A percentile compares a stretch with the other conserved stretches of the same genome.
These are phyloP conservation scores for Neurospora sp. DNA, from an alignment of 2,329 filamentous ascomycete species.

Conservation along the genomic window DNA sequence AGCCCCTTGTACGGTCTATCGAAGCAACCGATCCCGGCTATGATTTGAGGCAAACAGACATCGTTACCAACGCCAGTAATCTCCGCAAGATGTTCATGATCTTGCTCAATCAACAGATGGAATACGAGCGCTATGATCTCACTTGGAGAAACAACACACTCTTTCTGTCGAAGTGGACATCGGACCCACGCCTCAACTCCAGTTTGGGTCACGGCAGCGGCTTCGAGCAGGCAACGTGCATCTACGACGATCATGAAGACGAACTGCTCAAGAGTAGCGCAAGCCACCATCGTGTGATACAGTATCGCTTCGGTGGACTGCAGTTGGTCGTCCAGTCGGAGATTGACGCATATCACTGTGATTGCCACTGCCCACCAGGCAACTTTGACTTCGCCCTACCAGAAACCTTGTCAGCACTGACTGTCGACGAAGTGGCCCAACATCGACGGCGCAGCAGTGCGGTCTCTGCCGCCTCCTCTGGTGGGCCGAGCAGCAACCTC, in stretches of 20 bases:
- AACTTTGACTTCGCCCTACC: neutral
- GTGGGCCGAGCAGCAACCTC: neutral
- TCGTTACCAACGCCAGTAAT: slow-evolving; percentile 15
- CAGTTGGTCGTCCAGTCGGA: slow-evolving; percentile 14
- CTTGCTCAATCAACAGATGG: neutral
- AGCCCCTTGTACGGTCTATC: slow-evolving; percentile 16
- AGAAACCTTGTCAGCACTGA: neutral
- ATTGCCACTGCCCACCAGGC: slow-evolving; percentile 5
- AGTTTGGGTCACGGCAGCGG: slow-evolving; percentile 11
- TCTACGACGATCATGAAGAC: slow-evolving; percentile 5
- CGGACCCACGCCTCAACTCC: slow-evolving; percentile 8
- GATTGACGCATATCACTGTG: slow-evolving; percentile 13
- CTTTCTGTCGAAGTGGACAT: slow-evolving; percentile 14
- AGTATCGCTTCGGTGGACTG: slow-evolving; percentile 13
- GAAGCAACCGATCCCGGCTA: slow-evolving; percentile 6
- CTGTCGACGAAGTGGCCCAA: neutral
- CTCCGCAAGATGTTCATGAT: slow-evolving; percentile 14
- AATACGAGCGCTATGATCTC: slow-evolving; percentile 10
- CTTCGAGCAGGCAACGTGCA: slow-evolving; percentile 16
- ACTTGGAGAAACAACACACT: slow-evolving; percentile 9
- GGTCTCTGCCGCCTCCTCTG: neutral
- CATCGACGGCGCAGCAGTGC: neutral
- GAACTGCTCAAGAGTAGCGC: slow-evolving; percentile 1
- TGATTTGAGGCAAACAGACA: slow-evolving; percentile 7
- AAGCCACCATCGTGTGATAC: slow-evolving; percentile 17